Percentiles rank a stretch among this genome's conserved stretches.
Conservation (phyloP, 148 eudicot genomes). For the Arctostaphylos glauca region DNA sequence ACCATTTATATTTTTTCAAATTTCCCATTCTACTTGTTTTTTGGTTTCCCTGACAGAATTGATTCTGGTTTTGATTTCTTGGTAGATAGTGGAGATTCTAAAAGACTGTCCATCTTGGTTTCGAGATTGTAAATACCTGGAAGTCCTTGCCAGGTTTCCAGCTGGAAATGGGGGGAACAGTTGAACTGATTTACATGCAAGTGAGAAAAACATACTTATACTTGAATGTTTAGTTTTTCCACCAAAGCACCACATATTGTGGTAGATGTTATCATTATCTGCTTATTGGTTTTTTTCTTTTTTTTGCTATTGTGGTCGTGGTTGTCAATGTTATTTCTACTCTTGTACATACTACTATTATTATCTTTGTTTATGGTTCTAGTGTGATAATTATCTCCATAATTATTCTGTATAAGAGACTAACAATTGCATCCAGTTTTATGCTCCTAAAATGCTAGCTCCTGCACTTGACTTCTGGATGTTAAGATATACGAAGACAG, state of each 20-base stretch:
- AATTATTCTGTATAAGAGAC: neutral
- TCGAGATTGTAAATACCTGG: neutral
- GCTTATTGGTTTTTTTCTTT: neutral
- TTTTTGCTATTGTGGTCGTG: neutral
- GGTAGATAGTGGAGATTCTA: slow-evolving; percentile 1
- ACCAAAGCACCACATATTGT: no score
- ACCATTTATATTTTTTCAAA: neutral
- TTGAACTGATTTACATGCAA: slow-evolving; percentile 10
- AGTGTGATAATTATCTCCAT: no score
- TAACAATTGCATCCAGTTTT: slow-evolving; percentile 6
- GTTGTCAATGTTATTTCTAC: neutral
- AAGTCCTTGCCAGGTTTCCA: slow-evolving; percentile 2
- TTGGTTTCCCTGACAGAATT: neutral
- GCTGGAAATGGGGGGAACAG: slow-evolving; percentile 13
- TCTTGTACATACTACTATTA: neutral
- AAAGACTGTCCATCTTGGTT: slow-evolving; percentile 13
- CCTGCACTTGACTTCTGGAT: slow-evolving; percentile 14
- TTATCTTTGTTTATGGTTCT: neutral
- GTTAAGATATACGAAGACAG: slow-evolving; percentile 16
- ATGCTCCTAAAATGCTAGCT: slow-evolving; percentile 7
- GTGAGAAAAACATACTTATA: neutral
- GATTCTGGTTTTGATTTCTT: neutral
- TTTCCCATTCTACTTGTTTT: neutral
- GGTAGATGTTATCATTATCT: neutral
- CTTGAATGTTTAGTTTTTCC: neutral